A percentile compares a stretch with the other conserved stretches of the same genome.
Conservation (phyloP, 2,329 filamentous ascomycete genomes). For the Epicoccum nigrum region DNA sequence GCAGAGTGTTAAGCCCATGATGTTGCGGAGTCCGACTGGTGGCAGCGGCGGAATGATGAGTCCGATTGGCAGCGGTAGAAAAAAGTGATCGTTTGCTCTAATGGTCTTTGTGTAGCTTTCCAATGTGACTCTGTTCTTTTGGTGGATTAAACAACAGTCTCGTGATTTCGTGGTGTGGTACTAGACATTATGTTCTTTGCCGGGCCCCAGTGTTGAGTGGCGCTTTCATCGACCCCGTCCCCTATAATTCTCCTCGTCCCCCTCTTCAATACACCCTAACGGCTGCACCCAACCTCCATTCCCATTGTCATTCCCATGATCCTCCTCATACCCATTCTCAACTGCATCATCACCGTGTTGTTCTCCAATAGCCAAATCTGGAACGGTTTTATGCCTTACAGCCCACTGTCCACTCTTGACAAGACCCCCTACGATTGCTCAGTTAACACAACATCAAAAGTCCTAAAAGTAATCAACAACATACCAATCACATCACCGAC, state of each 20-base stretch:
- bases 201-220: background rate
- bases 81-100: conserved; percentile 23
- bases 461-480: background rate
- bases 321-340: background rate
- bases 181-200: background rate
- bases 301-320: background rate
- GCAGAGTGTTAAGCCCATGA: conserved; percentile 41
- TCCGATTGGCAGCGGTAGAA: conserved; percentile 38
- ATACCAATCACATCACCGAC: conserved; percentile 11
- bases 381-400: conserved; percentile 7
- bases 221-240: background rate
- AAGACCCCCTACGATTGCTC: background rate
- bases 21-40: conserved; percentile 40
- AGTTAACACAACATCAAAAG: background rate
- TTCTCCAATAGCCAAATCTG: conserved; percentile 9
- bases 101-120: conserved; percentile 29
- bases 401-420: conserved; percentile 7
- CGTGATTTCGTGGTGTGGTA: background rate
- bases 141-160: conserved; percentile 1
- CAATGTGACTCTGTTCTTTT: conserved; percentile 40
- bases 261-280: conserved; percentile 1
- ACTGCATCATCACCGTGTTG: background rate
- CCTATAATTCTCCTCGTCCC: conserved; percentile 1
- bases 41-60: conserved; percentile 41
- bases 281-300: conserved; percentile 2